Evolutionary conservation across 2,329 filamentous ascomycete species (phyloP).

Genomic region (Phyllosticta capitalensis): DNA sequence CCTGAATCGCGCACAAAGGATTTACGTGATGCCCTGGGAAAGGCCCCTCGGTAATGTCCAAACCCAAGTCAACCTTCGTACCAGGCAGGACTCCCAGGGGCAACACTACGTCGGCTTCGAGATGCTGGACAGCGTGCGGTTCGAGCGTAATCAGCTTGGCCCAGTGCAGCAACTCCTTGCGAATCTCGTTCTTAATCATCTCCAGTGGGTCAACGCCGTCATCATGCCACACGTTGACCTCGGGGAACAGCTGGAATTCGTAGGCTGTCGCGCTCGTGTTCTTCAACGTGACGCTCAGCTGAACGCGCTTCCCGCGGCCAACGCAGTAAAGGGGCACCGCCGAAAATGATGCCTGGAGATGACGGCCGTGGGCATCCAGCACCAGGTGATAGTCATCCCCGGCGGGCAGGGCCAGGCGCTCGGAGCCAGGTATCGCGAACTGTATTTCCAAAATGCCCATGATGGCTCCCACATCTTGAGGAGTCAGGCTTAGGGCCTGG

Average conservation of each 20-base stretch:
- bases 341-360: neutral
- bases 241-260: constrained; percentile 2
- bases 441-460: constrained; percentile 57
- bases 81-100: constrained; percentile 3
- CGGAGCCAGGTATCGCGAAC: constrained; percentile 40
- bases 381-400: neutral
- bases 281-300: neutral
- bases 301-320: constrained; percentile 1
- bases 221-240: neutral
- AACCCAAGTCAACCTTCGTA: neutral
- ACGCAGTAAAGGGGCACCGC: constrained; percentile 5
- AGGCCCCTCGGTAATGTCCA: constrained; percentile 4
- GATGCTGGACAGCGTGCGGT: neutral
- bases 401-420: neutral
- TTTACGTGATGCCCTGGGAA: neutral
- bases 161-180: constrained; percentile 7
- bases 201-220: constrained; percentile 1
- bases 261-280: constrained; percentile 5
- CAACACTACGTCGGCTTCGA: constrained; percentile 4
- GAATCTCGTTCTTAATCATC: constrained; percentile 1
- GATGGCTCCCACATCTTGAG: constrained; percentile 74
- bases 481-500: constrained; percentile 61
- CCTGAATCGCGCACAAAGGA: constrained; percentile 4
- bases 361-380: constrained; percentile 17
- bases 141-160: constrained; percentile 1